Evolutionary conservation across 768 basidiomycete species (phyloP).

Genomic region (Trametes cubensis): DNA sequence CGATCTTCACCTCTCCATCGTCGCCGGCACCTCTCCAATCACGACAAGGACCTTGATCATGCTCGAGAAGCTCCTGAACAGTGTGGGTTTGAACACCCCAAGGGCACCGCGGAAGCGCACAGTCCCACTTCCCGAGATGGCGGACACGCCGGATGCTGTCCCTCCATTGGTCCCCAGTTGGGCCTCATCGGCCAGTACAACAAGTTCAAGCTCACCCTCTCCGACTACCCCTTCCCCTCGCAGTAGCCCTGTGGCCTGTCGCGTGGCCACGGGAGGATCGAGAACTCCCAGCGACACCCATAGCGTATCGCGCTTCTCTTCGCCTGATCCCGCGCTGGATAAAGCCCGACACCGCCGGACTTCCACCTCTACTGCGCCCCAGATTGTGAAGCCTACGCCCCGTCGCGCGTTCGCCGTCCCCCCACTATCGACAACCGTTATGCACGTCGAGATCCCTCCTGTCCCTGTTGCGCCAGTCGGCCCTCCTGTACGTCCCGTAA

Average conservation of each 20-base stretch:
- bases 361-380: constrained; percentile 9
- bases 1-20: neutral
- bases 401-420: constrained; percentile 16
- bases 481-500: no score
- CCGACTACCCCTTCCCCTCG: constrained; percentile 18
- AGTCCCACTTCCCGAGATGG: constrained; percentile 18
- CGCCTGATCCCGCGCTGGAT: constrained; percentile 12
- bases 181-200: constrained; percentile 24
- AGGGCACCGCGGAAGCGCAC: constrained; percentile 21
- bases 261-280: neutral
- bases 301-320: constrained; percentile 3
- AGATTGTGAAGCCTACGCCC: constrained; percentile 22
- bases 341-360: constrained; percentile 9
- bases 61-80: constrained; percentile 15
- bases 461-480: no score
- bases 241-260: constrained; percentile 1
- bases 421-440: constrained; percentile 9
- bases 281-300: neutral
- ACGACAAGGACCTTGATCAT: neutral
- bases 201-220: constrained; percentile 17
- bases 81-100: constrained; percentile 17
- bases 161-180: constrained; percentile 17
- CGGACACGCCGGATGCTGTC: constrained; percentile 7
- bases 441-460: constrained; percentile 11
- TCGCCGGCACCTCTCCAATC: neutral